Percentiles rank a stretch among this genome's conserved stretches.
These are phyloP conservation scores for Kodamaea suecica DNA, from an alignment of 1,139 yeast species.

Conservation along the genomic window DNA sequence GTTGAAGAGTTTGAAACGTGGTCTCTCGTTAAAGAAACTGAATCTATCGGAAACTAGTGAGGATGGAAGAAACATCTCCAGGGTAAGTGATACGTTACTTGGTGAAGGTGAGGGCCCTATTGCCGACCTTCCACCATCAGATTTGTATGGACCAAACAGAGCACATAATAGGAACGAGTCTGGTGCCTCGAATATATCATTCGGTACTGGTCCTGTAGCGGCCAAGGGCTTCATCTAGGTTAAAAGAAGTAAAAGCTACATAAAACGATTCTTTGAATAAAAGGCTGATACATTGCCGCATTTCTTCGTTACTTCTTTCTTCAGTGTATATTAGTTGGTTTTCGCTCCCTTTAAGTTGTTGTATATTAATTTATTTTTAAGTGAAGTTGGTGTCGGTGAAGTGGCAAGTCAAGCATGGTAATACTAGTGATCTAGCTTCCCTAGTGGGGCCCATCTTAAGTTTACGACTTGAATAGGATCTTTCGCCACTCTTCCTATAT, in stretches of 20 bases:
- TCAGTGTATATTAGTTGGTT: constrained; percentile 4
- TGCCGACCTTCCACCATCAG: not conserved
- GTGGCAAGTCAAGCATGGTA: no score
- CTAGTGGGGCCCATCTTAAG: no score
- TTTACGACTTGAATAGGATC: no score
- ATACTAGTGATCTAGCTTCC: not conserved
- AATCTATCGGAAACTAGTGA: not conserved
- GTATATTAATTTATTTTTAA: not conserved
- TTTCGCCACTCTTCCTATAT: not conserved
- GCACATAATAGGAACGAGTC: constrained; percentile 31
- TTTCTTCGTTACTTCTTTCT: constrained; percentile 2
- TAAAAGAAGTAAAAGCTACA: no score
- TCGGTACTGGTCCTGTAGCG: constrained; percentile 29
- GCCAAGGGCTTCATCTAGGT: constrained; percentile 28
- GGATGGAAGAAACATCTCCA: constrained; percentile 20
- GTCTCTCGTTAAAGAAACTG: constrained; percentile 21
- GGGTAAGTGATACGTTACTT: constrained; percentile 34
- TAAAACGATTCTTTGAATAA: no score
- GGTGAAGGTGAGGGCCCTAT: constrained; percentile 10
- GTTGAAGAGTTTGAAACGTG: constrained; percentile 18
- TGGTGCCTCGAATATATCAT: constrained; percentile 24
- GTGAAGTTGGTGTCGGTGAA: no score
- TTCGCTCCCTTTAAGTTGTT: not conserved
- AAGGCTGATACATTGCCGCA: no score
- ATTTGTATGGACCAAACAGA: constrained; percentile 5